phyloP scores from a whole-genome alignment of 1,139 yeast species.

The Entelexis paramagnoliae region DNA sequence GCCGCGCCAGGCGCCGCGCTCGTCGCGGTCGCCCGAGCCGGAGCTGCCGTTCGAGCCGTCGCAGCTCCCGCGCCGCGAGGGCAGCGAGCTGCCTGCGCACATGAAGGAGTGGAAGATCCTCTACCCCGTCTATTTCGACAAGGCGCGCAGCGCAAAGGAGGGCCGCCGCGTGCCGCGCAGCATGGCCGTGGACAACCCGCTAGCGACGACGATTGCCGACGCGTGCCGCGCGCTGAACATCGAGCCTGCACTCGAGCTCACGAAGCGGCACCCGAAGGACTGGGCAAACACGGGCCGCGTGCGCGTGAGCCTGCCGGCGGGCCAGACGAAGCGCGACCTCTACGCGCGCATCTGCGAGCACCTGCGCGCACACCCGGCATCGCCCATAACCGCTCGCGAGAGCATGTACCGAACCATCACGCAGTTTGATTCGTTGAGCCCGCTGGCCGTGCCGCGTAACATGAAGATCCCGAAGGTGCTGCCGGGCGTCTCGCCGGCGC shows the following conservation, averaged over 20 bases:
- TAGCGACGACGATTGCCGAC: constrained; percentile 72
- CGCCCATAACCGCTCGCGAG: constrained; percentile 48
- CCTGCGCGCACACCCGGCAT: constrained; percentile 60
- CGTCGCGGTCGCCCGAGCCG: neutral
- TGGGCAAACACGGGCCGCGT: constrained; percentile 96
- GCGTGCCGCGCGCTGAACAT: constrained; percentile 41
- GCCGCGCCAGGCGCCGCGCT: too few relatives aligned
- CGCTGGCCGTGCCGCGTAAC: constrained; percentile 70
- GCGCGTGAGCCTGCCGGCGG: constrained; percentile 41
- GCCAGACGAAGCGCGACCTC: constrained; percentile 52
- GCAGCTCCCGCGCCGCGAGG: neutral
- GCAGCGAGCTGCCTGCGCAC: constrained; percentile 44
- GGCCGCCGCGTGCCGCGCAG: constrained; percentile 70
- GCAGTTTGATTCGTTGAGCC: constrained; percentile 44
- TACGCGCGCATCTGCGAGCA: constrained; percentile 53
- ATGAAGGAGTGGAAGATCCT: constrained; percentile 59
- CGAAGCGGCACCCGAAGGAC: constrained; percentile 90
- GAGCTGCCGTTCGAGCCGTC: neutral
- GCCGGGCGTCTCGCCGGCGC: constrained; percentile 70
- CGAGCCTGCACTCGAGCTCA: constrained; percentile 41
- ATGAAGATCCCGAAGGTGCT: constrained; percentile 76
- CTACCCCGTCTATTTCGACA: constrained; percentile 90
- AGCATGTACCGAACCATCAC: constrained; percentile 37
- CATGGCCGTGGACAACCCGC: constrained; percentile 72
- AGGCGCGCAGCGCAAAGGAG: constrained; percentile 57